Percentiles rank a stretch among this genome's conserved stretches.
Evolutionary conservation across 441 rosid species (phyloP).

Genomic region (Bocquillonia castaneifolia): DNA sequence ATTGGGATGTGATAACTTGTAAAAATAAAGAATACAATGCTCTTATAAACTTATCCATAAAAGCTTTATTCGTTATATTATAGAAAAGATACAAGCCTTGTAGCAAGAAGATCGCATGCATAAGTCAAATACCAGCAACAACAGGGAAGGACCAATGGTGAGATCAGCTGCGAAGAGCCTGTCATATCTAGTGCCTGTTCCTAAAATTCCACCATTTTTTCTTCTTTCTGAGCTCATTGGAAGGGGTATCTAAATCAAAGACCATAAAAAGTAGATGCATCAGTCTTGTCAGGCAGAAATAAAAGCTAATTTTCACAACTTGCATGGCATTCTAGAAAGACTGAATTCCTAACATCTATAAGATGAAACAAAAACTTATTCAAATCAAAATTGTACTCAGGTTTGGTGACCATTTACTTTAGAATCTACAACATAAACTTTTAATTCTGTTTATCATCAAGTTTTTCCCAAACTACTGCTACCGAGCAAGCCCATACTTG

Average conservation of each 20-base stretch:
- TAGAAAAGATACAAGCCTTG: neutral
- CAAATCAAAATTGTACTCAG: neutral
- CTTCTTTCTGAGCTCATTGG: constrained; percentile 46
- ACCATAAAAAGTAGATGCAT: neutral
- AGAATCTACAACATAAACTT: neutral
- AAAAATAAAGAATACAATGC: neutral
- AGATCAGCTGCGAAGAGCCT: neutral
- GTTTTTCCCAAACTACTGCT: neutral
- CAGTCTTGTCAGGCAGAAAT: neutral
- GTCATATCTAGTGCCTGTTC: constrained; percentile 31
- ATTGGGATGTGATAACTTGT: neutral
- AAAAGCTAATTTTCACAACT: constrained; percentile 14
- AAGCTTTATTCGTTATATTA: neutral
- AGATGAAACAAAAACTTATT: neutral
- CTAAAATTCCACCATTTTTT: constrained; percentile 80
- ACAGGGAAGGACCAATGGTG: neutral
- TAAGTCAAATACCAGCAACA: constrained; percentile 1
- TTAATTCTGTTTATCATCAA: neutral
- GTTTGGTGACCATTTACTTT: neutral
- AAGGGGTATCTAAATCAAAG: constrained; percentile 39
- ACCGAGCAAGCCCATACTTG: neutral
- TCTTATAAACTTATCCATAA: constrained; percentile 4
- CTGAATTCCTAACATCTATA: neutral
- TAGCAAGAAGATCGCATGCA: neutral
- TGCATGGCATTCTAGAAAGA: neutral